A percentile compares a stretch with the other conserved stretches of the same genome.
Evolutionary conservation across 2,329 filamentous ascomycete genomes (phyloP).

Genomic region (Bipolaris victoriae): DNA sequence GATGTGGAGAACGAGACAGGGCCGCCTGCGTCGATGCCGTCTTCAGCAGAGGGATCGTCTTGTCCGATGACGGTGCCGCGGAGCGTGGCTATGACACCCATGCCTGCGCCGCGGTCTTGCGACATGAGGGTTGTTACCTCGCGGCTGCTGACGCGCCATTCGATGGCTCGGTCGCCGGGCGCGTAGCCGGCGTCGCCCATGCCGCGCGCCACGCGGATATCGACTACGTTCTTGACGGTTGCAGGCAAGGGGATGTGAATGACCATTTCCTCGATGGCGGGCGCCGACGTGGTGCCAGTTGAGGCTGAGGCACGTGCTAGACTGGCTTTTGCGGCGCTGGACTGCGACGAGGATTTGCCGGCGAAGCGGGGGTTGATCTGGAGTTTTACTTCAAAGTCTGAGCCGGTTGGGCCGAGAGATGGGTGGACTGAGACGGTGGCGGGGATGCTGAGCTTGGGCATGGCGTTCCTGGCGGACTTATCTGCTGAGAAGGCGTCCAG

Average conservation of each 20-base stretch:
- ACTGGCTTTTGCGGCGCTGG: slow-evolving; percentile 39
- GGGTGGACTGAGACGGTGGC: slow-evolving; percentile 83
- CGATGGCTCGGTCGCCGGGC: slow-evolving; percentile 71
- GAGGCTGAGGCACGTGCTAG: slow-evolving; percentile 30
- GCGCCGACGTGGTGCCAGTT: slow-evolving; percentile 44
- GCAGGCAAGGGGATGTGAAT: slow-evolving; percentile 80
- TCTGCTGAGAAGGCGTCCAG: slow-evolving; percentile 41
- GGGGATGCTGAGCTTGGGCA: slow-evolving; percentile 73
- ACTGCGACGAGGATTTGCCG: slow-evolving; percentile 47
- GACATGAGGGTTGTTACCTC: slow-evolving; percentile 64
- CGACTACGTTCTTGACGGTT: slow-evolving; percentile 80
- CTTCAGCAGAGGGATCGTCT: slow-evolving; percentile 49
- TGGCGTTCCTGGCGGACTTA: slow-evolving; percentile 30
- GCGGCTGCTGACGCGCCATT: slow-evolving; percentile 83
- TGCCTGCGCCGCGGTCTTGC: slow-evolving; percentile 52
- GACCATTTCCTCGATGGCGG: slow-evolving; percentile 72
- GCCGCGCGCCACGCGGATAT: slow-evolving; percentile 78
- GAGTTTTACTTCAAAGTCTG: slow-evolving; percentile 88
- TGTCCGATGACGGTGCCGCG: slow-evolving; percentile 79
- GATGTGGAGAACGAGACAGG: slow-evolving; percentile 28
- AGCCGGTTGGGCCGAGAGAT: slow-evolving; percentile 72
- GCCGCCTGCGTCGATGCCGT: slow-evolving; percentile 43
- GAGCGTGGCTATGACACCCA: slow-evolving; percentile 72
- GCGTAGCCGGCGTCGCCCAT: slow-evolving; percentile 84
- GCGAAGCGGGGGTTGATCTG: slow-evolving; percentile 65